Base-by-base conservation (phyloP, 2,329 filamentous ascomycete genomes). In the Venturia oleaginea region DNA sequence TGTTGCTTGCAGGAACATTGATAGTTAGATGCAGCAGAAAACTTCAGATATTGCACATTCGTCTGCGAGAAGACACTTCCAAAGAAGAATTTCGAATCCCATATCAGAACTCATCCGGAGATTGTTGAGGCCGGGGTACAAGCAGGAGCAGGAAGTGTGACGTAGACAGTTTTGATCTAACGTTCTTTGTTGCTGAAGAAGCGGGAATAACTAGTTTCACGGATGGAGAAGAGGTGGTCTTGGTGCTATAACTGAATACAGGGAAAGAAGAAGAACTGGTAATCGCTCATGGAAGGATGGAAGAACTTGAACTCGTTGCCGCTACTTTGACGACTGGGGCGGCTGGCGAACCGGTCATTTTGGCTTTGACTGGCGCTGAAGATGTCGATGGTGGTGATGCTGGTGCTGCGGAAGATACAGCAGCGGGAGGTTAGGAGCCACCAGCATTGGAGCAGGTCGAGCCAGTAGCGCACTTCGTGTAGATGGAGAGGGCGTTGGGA, bases 371-470 rank as follows among this genome's bases (percentile, higher is more conserved):
- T 3, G 42, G 17, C 8, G 42, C 4, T 46, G 42, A n/a, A 2
- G 42, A n/a, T n/a, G 42, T 2, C 8, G 42, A 46, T 46, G 42
- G 19, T 17, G 42, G 11, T 3, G 48, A 54, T n/a, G 15, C 22
- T 3, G 48, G 3, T 11, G 48, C 7, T 22, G 48, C 6, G 22
- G 22, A 30, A 30, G 24, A 54, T 22, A 10, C 11, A 54, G 48
- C 6, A 22, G 48, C 27, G 24, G 48, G 30, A 17, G 8, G 4
- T 27, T 5, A 27, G 8, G 27, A 27, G 2, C 7, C 48, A 15
- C 48, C 48, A 10, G 51, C 62, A 22, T 64, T 64, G 8, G 27
- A 30, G 54, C 62, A 64, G n/a, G 32, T 60, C 8, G 27, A 34
- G 59, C 32, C 38, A 42, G 32, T 11, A 6, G 48, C 59, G 22